A percentile compares a stretch with the other conserved stretches of the same genome.
Evolutionary conservation across 2,329 filamentous ascomycete species (phyloP).

Genomic region (Ilyonectria destructans): DNA sequence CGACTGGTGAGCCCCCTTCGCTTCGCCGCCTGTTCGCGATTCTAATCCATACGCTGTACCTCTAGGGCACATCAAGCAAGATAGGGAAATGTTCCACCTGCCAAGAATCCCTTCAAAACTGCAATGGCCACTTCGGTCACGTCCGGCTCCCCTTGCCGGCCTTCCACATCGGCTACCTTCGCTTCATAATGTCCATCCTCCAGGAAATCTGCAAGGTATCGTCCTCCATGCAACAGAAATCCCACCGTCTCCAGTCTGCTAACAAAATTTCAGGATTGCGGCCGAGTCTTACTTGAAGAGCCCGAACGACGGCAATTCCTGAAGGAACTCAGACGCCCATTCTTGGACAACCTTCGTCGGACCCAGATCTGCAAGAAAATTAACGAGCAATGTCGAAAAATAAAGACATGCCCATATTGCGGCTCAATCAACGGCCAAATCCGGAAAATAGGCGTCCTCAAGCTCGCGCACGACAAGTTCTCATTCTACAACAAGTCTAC

Average conservation of each 20-base stretch:
- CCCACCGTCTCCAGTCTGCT: constrained; percentile 12
- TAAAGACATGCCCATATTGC: constrained; percentile 86
- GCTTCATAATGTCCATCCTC: constrained; percentile 91
- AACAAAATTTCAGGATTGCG: constrained; percentile 75
- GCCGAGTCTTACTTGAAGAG: constrained; percentile 86
- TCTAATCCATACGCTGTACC: constrained; percentile 7
- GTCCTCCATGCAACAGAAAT: background rate
- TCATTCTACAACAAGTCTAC: constrained; percentile 90
- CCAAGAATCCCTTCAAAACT: constrained; percentile 84
- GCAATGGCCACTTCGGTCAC: constrained; percentile 96
- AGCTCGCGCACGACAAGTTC: constrained; percentile 95
- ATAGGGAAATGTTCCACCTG: constrained; percentile 86
- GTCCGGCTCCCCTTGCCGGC: constrained; percentile 91
- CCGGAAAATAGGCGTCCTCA: constrained; percentile 92
- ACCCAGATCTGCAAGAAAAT: constrained; percentile 90
- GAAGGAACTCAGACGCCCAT: constrained; percentile 84
- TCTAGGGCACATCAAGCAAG: constrained; percentile 87
- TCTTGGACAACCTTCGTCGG: constrained; percentile 89
- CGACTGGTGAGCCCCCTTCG: constrained; percentile 72
- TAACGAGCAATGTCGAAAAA: constrained; percentile 91
- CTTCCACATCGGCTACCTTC: constrained; percentile 97
- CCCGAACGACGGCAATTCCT: constrained; percentile 83
- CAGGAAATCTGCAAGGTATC: constrained; percentile 92
- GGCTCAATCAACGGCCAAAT: constrained; percentile 90
- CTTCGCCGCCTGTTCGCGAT: background rate